These are phyloP conservation scores for Tricholomella constricta DNA, from an alignment of 768 basidiomycete species.

Conservation along the genomic window DNA sequence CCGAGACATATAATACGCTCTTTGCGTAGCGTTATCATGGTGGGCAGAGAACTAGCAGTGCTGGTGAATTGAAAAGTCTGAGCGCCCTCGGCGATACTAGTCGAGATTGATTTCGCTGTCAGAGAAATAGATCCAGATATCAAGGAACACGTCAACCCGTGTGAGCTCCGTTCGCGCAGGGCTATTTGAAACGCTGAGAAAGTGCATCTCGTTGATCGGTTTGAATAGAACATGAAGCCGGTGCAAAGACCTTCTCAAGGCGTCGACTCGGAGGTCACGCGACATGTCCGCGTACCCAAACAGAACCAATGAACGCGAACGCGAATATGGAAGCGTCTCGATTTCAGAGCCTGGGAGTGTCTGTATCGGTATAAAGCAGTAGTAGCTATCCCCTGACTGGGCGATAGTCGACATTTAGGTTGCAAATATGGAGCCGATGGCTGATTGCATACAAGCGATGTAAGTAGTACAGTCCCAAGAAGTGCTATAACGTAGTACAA, in stretches of 20 bases:
- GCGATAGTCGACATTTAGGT: too few species aligned
- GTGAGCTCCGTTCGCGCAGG: not conserved
- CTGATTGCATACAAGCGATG: too few species aligned
- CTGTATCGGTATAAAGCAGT: too few species aligned
- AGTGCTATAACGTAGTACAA: not conserved
- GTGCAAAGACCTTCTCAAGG: too few species aligned
- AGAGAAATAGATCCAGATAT: not conserved
- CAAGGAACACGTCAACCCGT: not conserved
- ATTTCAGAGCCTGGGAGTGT: not conserved
- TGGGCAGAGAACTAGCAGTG: not conserved
- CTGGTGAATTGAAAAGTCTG: not conserved
- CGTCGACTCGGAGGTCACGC: too few species aligned
- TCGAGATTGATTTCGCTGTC: not conserved
- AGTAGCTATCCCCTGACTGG: too few species aligned
- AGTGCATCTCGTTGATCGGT: not conserved
- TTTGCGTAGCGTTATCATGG: constrained; percentile 12
- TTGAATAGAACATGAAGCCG: not conserved
- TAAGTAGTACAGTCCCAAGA: not conserved
- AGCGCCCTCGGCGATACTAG: not conserved
- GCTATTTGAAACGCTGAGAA: not conserved
- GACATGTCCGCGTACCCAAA: not conserved
- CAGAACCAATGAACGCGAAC: constrained; percentile 6
- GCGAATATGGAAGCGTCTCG: not conserved
- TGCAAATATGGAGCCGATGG: too few species aligned
- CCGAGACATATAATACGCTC: constrained; percentile 7